phyloP scores from a whole-genome alignment of 352 stramenopile genomes.

The Elongisporangium prolatum region DNA sequence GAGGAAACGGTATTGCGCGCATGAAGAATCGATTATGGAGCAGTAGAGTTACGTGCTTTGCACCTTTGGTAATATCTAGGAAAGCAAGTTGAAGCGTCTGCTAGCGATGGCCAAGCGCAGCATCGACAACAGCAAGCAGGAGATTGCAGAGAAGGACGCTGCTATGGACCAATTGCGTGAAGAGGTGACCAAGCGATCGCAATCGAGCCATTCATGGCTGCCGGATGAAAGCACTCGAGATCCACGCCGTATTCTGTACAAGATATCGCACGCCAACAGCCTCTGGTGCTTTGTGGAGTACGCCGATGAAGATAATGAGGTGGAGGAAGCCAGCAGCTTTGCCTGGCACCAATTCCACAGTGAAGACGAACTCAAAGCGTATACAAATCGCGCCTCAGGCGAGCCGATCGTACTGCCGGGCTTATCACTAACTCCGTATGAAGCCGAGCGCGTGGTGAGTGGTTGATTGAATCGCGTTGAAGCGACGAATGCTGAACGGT shows the following conservation, averaged over 20 bases:
- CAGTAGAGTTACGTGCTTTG: neutral
- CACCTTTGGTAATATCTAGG: too few relatives aligned
- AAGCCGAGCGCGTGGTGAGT: slow-evolving; percentile 71
- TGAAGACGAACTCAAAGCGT: slow-evolving; percentile 56
- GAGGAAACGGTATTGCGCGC: slow-evolving; percentile 59
- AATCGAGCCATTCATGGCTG: slow-evolving; percentile 41
- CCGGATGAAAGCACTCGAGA: slow-evolving; percentile 44
- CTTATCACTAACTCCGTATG: slow-evolving; percentile 62
- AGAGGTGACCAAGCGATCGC: slow-evolving; percentile 37
- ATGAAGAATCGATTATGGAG: neutral
- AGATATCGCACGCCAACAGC: slow-evolving; percentile 49
- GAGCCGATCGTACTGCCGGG: slow-evolving; percentile 62
- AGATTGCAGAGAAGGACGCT: slow-evolving; percentile 61
- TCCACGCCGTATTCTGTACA: slow-evolving; percentile 59
- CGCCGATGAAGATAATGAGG: slow-evolving; percentile 46
- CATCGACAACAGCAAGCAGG: slow-evolving; percentile 87
- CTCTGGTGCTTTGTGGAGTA: slow-evolving; percentile 86
- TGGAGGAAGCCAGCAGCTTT: slow-evolving; percentile 59
- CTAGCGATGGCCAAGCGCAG: slow-evolving; percentile 85
- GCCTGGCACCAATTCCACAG: slow-evolving; percentile 70
- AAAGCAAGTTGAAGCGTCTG: slow-evolving; percentile 78
- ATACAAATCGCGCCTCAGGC: slow-evolving; percentile 45
- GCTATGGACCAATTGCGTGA: slow-evolving; percentile 40
- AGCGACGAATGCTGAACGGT: neutral
- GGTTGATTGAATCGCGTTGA: neutral